Conservation (phyloP, 2,329 filamentous ascomycete genomes). For the Ustulina deusta region DNA sequence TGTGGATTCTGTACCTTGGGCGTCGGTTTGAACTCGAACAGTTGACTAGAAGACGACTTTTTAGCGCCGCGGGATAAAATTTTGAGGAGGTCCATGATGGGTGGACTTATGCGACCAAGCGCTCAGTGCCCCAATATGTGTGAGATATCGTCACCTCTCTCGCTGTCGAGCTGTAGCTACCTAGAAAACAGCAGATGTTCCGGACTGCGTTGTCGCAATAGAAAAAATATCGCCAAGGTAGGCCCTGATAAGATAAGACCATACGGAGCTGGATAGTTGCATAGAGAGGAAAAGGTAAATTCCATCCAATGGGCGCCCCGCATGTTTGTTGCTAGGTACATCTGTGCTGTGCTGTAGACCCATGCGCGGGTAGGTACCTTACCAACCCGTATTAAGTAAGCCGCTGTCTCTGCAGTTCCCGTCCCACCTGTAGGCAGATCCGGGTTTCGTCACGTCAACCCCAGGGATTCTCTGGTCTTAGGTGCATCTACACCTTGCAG, state of each 20-base stretch:
- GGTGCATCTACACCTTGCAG: constrained; percentile 11
- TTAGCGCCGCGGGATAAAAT: constrained; percentile 78
- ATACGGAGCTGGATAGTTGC: not conserved
- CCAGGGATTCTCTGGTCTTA: not conserved
- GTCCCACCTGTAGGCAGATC: constrained; percentile 35
- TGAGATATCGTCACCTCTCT: not conserved
- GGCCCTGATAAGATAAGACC: constrained; percentile 33
- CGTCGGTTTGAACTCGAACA: constrained; percentile 48
- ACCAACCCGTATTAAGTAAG: constrained; percentile 19
- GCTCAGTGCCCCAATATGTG: not conserved
- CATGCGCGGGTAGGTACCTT: not conserved
- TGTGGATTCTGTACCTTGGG: constrained; percentile 72
- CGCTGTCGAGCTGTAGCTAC: not conserved
- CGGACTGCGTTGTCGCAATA: not conserved
- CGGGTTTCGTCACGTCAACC: constrained; percentile 40
- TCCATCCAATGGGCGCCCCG: no score
- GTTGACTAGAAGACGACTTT: constrained; percentile 58
- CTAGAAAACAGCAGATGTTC: not conserved
- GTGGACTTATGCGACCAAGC: not conserved
- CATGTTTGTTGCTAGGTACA: not conserved
- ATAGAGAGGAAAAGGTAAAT: not conserved
- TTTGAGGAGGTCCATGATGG: constrained; percentile 77
- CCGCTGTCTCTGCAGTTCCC: not conserved
- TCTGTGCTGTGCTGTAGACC: not conserved
- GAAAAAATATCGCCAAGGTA: constrained; percentile 24